Base-by-base conservation (phyloP, 139 green algal genomes). In the Dunaliella sp. region DNA sequence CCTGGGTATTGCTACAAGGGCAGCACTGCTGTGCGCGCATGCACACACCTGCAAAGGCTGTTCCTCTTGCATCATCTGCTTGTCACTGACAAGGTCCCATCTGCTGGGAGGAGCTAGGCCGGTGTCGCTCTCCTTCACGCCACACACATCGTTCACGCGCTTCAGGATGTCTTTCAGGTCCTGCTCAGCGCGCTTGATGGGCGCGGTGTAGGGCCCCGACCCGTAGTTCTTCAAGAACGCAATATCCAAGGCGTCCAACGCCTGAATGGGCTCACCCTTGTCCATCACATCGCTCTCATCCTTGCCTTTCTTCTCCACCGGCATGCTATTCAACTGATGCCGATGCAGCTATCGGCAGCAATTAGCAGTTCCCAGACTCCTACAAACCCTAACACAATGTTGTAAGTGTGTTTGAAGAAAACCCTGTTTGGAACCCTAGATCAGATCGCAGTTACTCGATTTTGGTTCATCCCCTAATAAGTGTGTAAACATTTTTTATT, bases 51-150 rank as follows among this genome's bases (percentile, higher is more conserved):
- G 84, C 58, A 91, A 79, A 25, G 86, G 88, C 87, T 91, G 88
- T 59, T 89, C 87, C 87, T 91, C 87, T 85, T 88, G 82, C 96
- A 98, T 97, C 90, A 97, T 96, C 91, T 99, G 98, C 91, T 99
- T 99, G 93, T 99, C 98, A 1, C 95, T 97, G 30, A 99, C 96
- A n/a, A 99, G 89, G 91, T 99, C 98, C 98, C 98, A 99, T 65
- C 98, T 93, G 35, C 91, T 97, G n/a, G 98, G 98, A 31, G 96
- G 94, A n/a, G 97, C 94, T 35, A 99, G 90, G 3, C 96, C 96
- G 0, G 95, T 98, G 89, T 99, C 98, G 21, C 90, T 96, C 90
- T 99, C 96, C 90, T 99, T 99, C 82, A 98, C 94, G 34, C 96
- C 96, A 58, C 93, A 96, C 0, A 98, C 86, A 28, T 97, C 94